Conservation (phyloP, 257 asterid genomes). For the Plantago ovata region DNA sequence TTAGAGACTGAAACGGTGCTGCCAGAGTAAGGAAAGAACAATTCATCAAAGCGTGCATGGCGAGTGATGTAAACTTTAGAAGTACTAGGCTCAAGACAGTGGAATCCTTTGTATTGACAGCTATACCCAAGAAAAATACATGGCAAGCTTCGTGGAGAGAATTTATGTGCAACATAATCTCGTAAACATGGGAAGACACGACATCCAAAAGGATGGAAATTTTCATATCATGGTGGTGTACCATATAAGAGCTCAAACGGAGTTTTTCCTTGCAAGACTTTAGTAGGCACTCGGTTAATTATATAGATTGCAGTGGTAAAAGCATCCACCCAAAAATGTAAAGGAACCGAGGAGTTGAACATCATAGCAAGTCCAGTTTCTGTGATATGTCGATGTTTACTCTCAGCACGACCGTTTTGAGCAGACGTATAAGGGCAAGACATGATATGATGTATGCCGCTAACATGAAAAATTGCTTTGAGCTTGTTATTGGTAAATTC, state of each 20-base stretch:
- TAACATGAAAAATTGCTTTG: background rate
- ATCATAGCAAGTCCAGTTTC: background rate
- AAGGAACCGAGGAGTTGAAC: background rate
- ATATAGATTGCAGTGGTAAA: background rate
- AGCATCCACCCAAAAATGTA: background rate
- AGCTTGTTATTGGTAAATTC: background rate
- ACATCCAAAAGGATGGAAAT: background rate
- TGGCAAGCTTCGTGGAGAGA: too few species aligned
- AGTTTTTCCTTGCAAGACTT: background rate
- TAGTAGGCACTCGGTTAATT: background rate
- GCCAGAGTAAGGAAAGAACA: too few species aligned
- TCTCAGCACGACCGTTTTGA: background rate
- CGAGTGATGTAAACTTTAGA: background rate
- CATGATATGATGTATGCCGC: background rate
- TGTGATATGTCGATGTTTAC: background rate
- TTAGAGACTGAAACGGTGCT: too few species aligned
- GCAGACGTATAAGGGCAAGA: background rate
- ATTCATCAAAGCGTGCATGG: background rate
- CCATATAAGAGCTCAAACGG: background rate
- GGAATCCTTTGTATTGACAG: background rate
- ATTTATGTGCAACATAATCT: background rate
- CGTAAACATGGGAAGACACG: background rate
- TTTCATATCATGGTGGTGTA: background rate
- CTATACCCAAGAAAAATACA: too few species aligned
- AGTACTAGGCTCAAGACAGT: too few species aligned